Evolutionary conservation across 148 eudicot species (phyloP), one percentile per base, ranked within the genome.

Genomic region (Pouteria glomerata): DNA sequence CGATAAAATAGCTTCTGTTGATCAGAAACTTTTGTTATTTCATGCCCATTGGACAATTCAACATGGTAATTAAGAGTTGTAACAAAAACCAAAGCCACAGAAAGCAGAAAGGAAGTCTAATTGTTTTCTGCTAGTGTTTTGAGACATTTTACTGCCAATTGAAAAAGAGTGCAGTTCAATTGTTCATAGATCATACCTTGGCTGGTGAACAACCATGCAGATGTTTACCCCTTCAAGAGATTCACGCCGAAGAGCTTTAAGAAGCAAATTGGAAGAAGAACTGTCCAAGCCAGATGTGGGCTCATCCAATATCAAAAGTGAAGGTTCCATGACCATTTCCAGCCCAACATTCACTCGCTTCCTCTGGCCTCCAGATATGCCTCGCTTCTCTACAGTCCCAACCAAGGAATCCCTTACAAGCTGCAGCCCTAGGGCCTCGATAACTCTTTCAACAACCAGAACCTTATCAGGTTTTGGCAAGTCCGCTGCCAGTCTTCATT

Each of bases 271-370:
- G 63, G 98, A 93, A 14, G 98, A 93, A 31, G 98, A 79, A 77
- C 98, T 93, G 65, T 93, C 98, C 74, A 93, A 85, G 26, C 98
- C 98, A 60, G 97, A 90, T n/a, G 98, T 93, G 6, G 98, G 97
- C 80, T 93, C 98, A 79, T 93, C 98, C 78, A 88, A 84, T 65
- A 90, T 93, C 80, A 93, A 83, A 24, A 93, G 73, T 35, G 94
- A 93, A 66, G 98, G 96, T 78, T 92, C 97, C 98, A 92, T 92
- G 41, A 92, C 98, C 98, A 92, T 88, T 82, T 92, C 96, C 24
- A 92, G 75, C 13, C 98, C 98, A 33, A 92, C 98, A 80, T 92
- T 92, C 30, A 92, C 98, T 70, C 96, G 78, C 84, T 92, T 92
- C 72, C 90, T 85, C 79, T 92, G 98, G 29, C 96, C 98, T 74